These are phyloP conservation scores for Canna indica DNA, from an alignment of 176 grass and related monocot species.

Conservation along the genomic window DNA sequence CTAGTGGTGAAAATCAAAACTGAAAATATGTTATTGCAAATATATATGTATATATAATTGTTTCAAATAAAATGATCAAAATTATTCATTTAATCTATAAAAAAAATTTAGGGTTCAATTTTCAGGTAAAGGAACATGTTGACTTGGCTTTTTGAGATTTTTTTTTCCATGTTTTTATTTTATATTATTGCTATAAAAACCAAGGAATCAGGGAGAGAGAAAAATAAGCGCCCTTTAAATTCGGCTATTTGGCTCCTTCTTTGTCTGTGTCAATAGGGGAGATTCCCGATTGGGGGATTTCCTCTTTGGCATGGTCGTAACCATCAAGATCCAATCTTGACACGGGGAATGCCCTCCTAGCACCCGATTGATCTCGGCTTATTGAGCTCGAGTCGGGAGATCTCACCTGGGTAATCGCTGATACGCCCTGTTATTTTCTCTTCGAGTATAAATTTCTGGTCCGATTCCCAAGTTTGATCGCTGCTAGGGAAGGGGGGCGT, in stretches of 20 bases:
- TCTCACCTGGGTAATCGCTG: background rate
- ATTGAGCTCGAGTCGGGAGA: background rate
- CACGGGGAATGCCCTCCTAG: background rate
- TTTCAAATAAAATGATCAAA: too few species aligned
- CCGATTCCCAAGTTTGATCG: background rate
- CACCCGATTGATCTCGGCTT: background rate
- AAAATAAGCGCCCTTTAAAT: background rate
- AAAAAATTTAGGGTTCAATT: too few species aligned
- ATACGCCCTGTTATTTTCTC: background rate
- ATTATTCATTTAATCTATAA: too few species aligned
- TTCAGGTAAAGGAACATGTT: too few species aligned
- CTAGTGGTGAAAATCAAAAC: too few species aligned
- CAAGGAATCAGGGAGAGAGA: background rate
- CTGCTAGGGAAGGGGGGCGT: background rate
- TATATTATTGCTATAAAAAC: too few species aligned
- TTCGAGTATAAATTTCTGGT: background rate
- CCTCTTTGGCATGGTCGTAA: background rate
- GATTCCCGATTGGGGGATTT: background rate
- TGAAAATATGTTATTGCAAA: too few species aligned
- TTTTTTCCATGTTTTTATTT: too few species aligned
- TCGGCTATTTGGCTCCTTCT: background rate
- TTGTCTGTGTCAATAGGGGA: background rate
- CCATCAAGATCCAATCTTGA: conserved; percentile 2
- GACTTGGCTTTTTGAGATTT: too few species aligned
- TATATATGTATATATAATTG: too few species aligned